A percentile compares a stretch with the other conserved stretches of the same genome.
These are phyloP conservation scores for Pythium dissotocum DNA, from an alignment of 352 stramenopile genomes.

Conservation along the genomic window DNA sequence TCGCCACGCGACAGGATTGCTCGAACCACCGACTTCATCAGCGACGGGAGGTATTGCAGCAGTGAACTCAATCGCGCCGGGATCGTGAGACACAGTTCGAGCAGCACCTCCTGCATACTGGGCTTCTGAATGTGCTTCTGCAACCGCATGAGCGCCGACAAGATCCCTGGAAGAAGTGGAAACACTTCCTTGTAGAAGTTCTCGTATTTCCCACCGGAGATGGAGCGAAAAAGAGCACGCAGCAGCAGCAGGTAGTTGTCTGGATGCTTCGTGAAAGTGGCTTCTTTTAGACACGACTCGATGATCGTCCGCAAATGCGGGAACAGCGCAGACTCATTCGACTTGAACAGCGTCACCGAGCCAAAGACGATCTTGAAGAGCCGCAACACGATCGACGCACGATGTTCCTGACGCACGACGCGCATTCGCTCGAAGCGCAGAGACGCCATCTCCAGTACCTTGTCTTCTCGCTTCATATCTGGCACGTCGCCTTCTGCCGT, in stretches of 20 bases:
- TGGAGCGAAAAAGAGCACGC: slow-evolving; percentile 94
- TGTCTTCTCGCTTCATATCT: slow-evolving; percentile 74
- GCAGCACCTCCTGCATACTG: slow-evolving; percentile 89
- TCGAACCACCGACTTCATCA: slow-evolving; percentile 95
- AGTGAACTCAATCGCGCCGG: slow-evolving; percentile 94
- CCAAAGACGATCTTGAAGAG: slow-evolving; percentile 97
- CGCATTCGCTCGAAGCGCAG: slow-evolving; percentile 84
- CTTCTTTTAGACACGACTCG: slow-evolving; percentile 89
- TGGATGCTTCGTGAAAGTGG: slow-evolving; percentile 89
- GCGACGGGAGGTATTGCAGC: slow-evolving; percentile 96
- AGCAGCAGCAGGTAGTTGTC: slow-evolving; percentile 96
- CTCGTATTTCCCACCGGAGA: slow-evolving; percentile 98
- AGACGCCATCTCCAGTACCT: slow-evolving; percentile 72
- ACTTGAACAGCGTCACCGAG: slow-evolving; percentile 94
- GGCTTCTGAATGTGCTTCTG: slow-evolving; percentile 88
- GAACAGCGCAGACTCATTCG: slow-evolving; percentile 95
- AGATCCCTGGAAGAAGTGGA: slow-evolving; percentile 90
- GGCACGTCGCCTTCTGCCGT: slow-evolving; percentile 74
- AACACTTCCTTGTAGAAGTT: slow-evolving; percentile 97
- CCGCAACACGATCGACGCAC: slow-evolving; percentile 87
- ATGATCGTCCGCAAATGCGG: slow-evolving; percentile 95
- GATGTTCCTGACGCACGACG: slow-evolving; percentile 61
- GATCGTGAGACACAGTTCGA: slow-evolving; percentile 97
- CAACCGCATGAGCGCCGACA: slow-evolving; percentile 94
- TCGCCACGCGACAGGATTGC: slow-evolving; percentile 94